A percentile compares a stretch with the other conserved stretches of the same genome.
These are phyloP conservation scores for Geotrichum restrictum DNA, from an alignment of 1,139 yeast species.

Conservation along the genomic window DNA sequence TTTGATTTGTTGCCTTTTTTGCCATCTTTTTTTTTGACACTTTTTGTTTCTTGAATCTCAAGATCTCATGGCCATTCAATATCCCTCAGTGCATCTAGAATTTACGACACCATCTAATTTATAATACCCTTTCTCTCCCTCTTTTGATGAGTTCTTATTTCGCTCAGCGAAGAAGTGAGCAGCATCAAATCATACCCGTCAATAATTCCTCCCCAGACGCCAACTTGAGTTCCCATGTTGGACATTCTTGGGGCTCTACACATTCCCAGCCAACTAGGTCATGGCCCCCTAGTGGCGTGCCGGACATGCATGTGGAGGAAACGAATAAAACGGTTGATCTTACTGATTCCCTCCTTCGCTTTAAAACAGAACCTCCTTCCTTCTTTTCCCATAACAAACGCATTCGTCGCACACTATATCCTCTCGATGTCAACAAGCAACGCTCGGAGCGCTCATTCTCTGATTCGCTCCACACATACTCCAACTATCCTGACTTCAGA, in stretches of 20 bases:
- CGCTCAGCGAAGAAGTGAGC: conserved; percentile 2
- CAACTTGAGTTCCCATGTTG: conserved; percentile 7
- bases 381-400: not conserved
- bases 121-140: not conserved
- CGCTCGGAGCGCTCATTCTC: not conserved
- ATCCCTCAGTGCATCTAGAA: not conserved
- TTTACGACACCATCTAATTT: not conserved
- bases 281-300: not conserved
- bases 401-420: not conserved
- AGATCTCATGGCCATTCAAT: not conserved
- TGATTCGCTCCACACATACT: not conserved
- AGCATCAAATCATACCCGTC: not conserved
- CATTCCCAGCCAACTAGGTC: not conserved
- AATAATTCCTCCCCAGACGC: not conserved
- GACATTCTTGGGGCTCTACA: not conserved
- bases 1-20: conserved; percentile 1
- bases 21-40: not conserved
- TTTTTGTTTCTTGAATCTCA: not conserved
- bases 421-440: not conserved
- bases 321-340: not conserved
- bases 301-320: conserved; percentile 2
- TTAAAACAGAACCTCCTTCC: not conserved
- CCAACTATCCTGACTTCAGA: not conserved
- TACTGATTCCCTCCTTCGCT: not conserved
- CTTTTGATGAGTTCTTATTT: conserved; percentile 7